Base-by-base conservation (phyloP, 2,329 filamentous ascomycete species). In the Harringtonia lauricola region DNA sequence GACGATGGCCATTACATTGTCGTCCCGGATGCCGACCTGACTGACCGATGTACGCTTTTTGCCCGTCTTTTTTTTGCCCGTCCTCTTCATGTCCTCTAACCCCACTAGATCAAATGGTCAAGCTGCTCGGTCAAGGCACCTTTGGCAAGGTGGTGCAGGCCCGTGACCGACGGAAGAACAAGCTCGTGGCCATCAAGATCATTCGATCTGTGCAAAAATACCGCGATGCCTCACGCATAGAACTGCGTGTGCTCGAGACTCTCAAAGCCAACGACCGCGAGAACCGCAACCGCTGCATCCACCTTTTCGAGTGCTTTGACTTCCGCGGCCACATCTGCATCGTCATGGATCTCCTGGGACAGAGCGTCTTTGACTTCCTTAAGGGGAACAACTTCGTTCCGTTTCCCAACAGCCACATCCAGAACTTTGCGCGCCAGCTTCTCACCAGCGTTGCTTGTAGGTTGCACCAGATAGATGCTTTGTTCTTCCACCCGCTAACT, bases 161-260 rank as follows among this genome's bases (percentile, higher is more conserved):
- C 42, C 81, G 78, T 54, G 92, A 98, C 59, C 78, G 78, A 48
- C 76, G 76, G 55, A 81, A 80, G 50, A 82, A 82, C 53, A 86
- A 89, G 59, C 60, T 72, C 6, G 94, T 94, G 33, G 92, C 92
- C 29, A 87, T 98, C 63, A 98, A 98, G 64, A 94, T 98, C 61
- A 96, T 98, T 52, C 83, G 92, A 53, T 95, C 92, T 1, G 92
- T 98, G 13, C 92, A 95, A 58, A 98, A 98, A 61, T 98, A 98
- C 59, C 83, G 92, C 38, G 92, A 98, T 65, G 92, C 92, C 30
- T 94, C 86, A 9, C 79, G 88, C 51, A 98, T 98, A 55, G 92
- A 98, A 61, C 70, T 98, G 30, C 79, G 92, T 48, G 92, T 98
- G 4, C 69, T 98, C 13, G 88, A 89, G 46, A 98, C 92, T 0